These are phyloP conservation scores for Phytopythium boreale DNA, from an alignment of 352 stramenopile species.

Conservation along the genomic window DNA sequence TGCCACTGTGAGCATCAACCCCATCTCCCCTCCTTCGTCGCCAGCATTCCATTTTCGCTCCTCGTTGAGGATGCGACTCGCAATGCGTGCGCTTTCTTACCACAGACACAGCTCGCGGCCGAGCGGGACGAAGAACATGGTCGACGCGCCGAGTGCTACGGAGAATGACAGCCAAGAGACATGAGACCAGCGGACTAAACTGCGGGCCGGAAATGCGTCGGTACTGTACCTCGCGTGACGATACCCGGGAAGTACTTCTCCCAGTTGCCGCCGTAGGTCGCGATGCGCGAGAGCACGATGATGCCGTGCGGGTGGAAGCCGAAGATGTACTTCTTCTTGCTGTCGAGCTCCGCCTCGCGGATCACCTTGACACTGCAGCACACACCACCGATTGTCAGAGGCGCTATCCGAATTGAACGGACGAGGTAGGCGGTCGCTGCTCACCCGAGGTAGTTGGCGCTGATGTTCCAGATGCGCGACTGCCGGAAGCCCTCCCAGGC, in stretches of 20 bases:
- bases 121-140: conserved; percentile 70
- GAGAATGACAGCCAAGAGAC: conserved; percentile 1
- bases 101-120: conserved; percentile 65
- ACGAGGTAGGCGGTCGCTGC: neutral
- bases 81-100: conserved; percentile 10
- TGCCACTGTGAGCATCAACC: neutral
- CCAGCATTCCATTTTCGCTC: neutral
- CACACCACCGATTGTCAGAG: neutral
- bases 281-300: conserved; percentile 69
- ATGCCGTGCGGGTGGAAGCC: conserved; percentile 75
- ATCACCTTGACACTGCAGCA: conserved; percentile 46
- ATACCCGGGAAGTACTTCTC: conserved; percentile 69
- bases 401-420: neutral
- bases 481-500: conserved; percentile 49
- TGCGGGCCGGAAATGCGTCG: no score
- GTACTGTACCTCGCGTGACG: conserved; percentile 35
- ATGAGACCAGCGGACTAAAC: neutral
- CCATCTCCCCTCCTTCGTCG: neutral
- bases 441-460: conserved; percentile 44
- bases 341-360: conserved; percentile 58
- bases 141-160: conserved; percentile 52
- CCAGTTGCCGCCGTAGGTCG: conserved; percentile 64
- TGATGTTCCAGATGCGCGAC: conserved; percentile 46
- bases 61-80: neutral
- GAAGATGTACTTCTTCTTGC: conserved; percentile 71